Base-by-base conservation (phyloP, 75 land plant species). In the Larix kaempferi region DNA sequence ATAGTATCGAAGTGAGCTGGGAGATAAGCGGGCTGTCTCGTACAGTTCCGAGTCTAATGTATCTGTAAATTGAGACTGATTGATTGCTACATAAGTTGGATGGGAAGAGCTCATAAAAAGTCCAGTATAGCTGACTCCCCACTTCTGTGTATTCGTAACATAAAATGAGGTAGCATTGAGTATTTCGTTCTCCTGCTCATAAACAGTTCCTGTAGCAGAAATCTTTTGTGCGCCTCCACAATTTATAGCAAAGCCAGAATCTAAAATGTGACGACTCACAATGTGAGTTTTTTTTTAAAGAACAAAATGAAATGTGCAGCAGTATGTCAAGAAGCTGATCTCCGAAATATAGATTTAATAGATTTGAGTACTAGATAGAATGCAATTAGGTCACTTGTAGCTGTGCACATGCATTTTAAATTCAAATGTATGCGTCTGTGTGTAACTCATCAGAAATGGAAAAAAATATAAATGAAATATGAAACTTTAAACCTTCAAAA, bases 1-100 rank as follows among this genome's bases (percentile, higher is more conserved):
- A 82, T 84, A 87, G 79, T 87, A 87, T 74, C 89, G 76, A 11
- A 87, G 79, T 75, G 86, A 85, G 23, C 71, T 76, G 21, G 83
- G 59, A 22, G 86, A 81, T 56, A 78, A 56, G 52, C 86, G 74
- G 35, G 83, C 77, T 7, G 83, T 85, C 22, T 81, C 74, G 74
- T 76, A 85, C 8, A 85, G 55, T 41, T 74, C 80, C 27, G 78
- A 37, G 33, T 78, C 77, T 39, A 25, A 19, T 14, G 83, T 81
- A 56, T 58, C 52, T 57, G 35, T 60, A 56, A 81, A 63, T 57
- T 78, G 73, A 39, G 84, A 59, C 22, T 27, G 64, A 56, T 57
- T 59, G 14, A 23, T 37, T 41, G 16, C 2, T 39, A n/a, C 73
- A 62, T 33, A 71, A 27, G 19, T 33, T 14, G 49, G 17, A 58